phyloP scores from a whole-genome alignment of 495 filamentous ascomycete species.

The Usnea hakonensis region DNA sequence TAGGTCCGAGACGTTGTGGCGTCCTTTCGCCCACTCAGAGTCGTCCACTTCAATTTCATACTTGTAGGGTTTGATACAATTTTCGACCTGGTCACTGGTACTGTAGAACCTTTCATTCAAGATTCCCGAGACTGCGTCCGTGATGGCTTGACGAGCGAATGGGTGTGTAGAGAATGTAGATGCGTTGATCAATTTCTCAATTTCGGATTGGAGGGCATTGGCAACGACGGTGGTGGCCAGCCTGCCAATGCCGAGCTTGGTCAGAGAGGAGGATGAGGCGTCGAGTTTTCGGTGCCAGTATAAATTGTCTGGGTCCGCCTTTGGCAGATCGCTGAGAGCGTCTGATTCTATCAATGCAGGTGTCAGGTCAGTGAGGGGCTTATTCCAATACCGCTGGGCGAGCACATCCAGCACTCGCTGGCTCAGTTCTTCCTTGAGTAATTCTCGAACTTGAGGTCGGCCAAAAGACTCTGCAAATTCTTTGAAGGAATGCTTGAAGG shows the following conservation, averaged over 20 bases:
- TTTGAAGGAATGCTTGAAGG: constrained; percentile 97
- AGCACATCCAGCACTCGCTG: constrained; percentile 94
- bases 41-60: constrained; percentile 92
- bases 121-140: constrained; percentile 77
- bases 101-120: constrained; percentile 92
- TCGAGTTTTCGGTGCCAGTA: constrained; percentile 96
- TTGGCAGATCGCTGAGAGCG: constrained; percentile 66
- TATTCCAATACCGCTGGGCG: constrained; percentile 94
- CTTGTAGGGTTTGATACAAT: constrained; percentile 98
- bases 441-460: constrained; percentile 74
- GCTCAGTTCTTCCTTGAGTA: constrained; percentile 87
- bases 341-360: constrained; percentile 58
- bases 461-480: constrained; percentile 85
- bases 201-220: constrained; percentile 73
- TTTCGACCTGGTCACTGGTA: constrained; percentile 97
- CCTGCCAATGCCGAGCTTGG: constrained; percentile 86
- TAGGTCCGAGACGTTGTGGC: constrained; percentile 68
- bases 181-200: constrained; percentile 66
- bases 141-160: constrained; percentile 83
- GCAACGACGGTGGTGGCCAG: constrained; percentile 87
- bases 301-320: constrained; percentile 69
- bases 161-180: constrained; percentile 86
- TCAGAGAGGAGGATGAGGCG: constrained; percentile 79
- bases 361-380: constrained; percentile 71
- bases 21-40: constrained; percentile 73